Conservation (phyloP, 495 filamentous ascomycete species). For the Penicillium pancosmium region DNA sequence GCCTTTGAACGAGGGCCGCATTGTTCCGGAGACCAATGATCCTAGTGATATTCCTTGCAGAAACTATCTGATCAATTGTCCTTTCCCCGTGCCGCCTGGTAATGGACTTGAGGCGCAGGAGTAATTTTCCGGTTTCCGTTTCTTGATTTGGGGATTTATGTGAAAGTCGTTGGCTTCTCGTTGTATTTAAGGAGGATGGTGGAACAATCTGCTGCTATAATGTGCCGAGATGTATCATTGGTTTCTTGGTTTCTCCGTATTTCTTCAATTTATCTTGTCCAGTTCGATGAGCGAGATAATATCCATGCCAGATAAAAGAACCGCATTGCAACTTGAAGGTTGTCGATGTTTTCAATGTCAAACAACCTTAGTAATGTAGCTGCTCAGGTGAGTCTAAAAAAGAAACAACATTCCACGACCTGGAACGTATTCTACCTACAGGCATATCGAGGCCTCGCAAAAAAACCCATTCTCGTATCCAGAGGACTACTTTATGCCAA, state of each 20-base stretch:
- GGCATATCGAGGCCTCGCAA: background rate
- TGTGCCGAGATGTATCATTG: no score
- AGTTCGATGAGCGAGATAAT: no score
- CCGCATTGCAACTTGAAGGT: no score
- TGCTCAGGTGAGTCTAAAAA: no score
- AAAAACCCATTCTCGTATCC: background rate
- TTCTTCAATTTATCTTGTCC: no score
- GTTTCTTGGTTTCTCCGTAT: no score
- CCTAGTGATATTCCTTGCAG: constrained; percentile 9
- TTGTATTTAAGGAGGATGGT: background rate
- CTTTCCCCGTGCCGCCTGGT: constrained; percentile 10
- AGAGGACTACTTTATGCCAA: background rate
- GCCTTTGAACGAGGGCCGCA: constrained; percentile 10
- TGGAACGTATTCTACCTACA: no score
- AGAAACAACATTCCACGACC: no score
- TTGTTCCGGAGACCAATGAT: constrained; percentile 8
- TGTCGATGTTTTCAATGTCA: no score
- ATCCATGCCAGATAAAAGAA: no score
- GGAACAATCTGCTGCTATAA: background rate
- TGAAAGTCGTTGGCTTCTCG: background rate
- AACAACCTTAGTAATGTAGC: no score
- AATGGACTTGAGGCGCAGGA: constrained; percentile 11
- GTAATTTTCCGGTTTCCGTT: background rate
- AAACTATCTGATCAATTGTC: constrained; percentile 11
- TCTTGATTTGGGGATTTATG: background rate